A percentile compares a stretch with the other conserved stretches of the same genome.
Evolutionary conservation across 257 asterid genomes (phyloP).

Genomic region (Perilla frutescens): DNA sequence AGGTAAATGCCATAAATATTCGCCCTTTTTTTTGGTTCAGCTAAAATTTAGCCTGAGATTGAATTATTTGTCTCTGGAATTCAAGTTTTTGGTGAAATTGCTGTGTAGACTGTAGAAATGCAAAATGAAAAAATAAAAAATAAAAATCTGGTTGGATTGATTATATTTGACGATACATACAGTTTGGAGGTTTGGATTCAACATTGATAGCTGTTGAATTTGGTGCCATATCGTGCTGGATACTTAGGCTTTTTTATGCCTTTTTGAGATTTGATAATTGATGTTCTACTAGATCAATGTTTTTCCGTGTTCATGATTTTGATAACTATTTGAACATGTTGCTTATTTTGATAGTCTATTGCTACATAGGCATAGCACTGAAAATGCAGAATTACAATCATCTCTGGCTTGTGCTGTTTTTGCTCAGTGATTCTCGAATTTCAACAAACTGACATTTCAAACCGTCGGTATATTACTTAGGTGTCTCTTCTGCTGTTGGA

Average conservation of each 20-base stretch:
- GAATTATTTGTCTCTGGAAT: neutral
- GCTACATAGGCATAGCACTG: neutral
- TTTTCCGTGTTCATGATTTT: neutral
- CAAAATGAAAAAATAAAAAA: neutral
- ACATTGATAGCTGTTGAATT: slow-evolving; percentile 2
- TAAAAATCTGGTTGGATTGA: neutral
- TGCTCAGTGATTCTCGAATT: slow-evolving; percentile 17
- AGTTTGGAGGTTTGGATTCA: neutral
- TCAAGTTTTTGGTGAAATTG: neutral
- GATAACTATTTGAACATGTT: neutral
- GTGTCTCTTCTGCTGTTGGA: slow-evolving; percentile 72
- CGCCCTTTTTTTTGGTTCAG: neutral
- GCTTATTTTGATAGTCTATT: slow-evolving; percentile 3
- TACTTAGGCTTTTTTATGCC: neutral
- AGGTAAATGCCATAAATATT: slow-evolving; percentile 47
- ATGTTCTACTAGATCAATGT: neutral
- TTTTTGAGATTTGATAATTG: neutral
- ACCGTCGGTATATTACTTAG: slow-evolving; percentile 41
- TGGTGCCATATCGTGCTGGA: slow-evolving; percentile 18
- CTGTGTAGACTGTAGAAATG: neutral
- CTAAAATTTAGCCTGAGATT: slow-evolving; percentile 1
- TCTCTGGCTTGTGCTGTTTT: neutral
- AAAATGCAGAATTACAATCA: neutral
- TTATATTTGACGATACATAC: neutral
- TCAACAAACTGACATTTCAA: neutral